Evolutionary conservation across 2,329 filamentous ascomycete genomes (phyloP).

Genomic region (Canariomyces notabilis): DNA sequence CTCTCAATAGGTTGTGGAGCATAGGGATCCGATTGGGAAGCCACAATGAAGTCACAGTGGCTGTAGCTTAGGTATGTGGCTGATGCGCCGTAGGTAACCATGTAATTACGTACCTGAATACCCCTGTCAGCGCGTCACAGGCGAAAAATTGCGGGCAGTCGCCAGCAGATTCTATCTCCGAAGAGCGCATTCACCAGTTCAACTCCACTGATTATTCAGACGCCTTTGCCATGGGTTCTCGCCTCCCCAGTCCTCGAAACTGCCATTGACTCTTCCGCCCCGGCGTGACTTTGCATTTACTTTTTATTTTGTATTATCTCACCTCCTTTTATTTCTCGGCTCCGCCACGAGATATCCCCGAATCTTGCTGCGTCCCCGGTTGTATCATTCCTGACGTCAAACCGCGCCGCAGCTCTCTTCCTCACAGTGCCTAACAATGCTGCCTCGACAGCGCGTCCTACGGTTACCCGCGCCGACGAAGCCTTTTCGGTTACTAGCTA

Average conservation of each 20-base stretch:
- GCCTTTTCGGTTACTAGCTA: constrained; percentile 9
- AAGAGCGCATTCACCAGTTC: constrained; percentile 9
- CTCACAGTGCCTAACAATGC: constrained; percentile 19
- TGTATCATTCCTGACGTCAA: constrained; percentile 22
- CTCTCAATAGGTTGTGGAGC: too few species aligned
- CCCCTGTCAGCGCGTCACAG: constrained; percentile 5
- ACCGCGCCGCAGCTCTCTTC: constrained; percentile 4
- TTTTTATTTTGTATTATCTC: constrained; percentile 16
- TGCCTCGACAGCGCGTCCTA: constrained; percentile 24
- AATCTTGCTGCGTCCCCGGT: too few species aligned
- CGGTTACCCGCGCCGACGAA: constrained; percentile 20
- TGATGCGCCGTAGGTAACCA: constrained; percentile 10
- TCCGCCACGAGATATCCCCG: too few species aligned
- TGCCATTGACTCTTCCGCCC: constrained; percentile 12
- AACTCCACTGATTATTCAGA: constrained; percentile 23
- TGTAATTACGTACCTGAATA: not conserved
- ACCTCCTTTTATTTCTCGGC: constrained; percentile 2
- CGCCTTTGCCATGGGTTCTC: constrained; percentile 20
- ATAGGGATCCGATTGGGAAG: too few species aligned
- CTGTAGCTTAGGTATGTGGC: constrained; percentile 3
- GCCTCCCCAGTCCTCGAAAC: constrained; percentile 17
- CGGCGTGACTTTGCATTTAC: not conserved
- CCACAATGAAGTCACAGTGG: too few species aligned
- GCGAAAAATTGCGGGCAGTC: constrained; percentile 15
- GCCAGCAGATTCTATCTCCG: constrained; percentile 19